Conservation (phyloP, 208 protist species). For the Trypanosoma vivax region DNA sequence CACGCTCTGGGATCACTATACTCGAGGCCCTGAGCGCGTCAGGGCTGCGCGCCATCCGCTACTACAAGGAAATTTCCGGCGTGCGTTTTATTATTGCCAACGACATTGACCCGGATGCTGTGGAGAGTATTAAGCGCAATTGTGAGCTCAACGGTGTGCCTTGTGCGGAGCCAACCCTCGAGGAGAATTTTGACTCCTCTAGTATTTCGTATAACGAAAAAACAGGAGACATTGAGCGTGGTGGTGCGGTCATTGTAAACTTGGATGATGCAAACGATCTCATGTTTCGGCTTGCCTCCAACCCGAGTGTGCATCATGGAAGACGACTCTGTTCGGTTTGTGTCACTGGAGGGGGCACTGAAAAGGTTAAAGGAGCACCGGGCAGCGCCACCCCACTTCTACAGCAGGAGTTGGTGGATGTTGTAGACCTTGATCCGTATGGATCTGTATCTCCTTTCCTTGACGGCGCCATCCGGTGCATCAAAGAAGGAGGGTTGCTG, state of each 20-base stretch:
- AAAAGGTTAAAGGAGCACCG: neutral
- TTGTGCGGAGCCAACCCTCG: slow-evolving; percentile 36
- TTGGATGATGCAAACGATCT: slow-evolving; percentile 89
- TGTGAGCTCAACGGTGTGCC: slow-evolving; percentile 92
- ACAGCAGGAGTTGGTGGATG: slow-evolving; percentile 91
- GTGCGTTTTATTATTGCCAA: slow-evolving; percentile 97
- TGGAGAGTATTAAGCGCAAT: slow-evolving; percentile 94
- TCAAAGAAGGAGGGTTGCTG: slow-evolving; percentile 96
- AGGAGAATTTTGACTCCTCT: slow-evolving; percentile 72
- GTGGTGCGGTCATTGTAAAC: slow-evolving; percentile 86
- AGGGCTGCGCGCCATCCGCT: slow-evolving; percentile 96
- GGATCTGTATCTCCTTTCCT: slow-evolving; percentile 96
- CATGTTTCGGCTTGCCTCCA: slow-evolving; percentile 82
- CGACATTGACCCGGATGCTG: slow-evolving; percentile 94
- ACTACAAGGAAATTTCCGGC: slow-evolving; percentile 94
- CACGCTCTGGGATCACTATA: slow-evolving; percentile 84
- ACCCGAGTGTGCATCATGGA: slow-evolving; percentile 34
- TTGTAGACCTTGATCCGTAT: slow-evolving; percentile 99
- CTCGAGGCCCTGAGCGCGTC: slow-evolving; percentile 97
- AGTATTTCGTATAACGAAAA: slow-evolving; percentile 25
- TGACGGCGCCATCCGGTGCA: slow-evolving; percentile 93
- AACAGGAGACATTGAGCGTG: slow-evolving; percentile 21
- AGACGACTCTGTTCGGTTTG: slow-evolving; percentile 56
- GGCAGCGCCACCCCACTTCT: slow-evolving; percentile 50
- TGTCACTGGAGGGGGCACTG: neutral